A percentile compares a stretch with the other conserved stretches of the same genome.
Evolutionary conservation across 805 yeast genomes (phyloP).

Genomic region (Isabelozyma heimii): DNA sequence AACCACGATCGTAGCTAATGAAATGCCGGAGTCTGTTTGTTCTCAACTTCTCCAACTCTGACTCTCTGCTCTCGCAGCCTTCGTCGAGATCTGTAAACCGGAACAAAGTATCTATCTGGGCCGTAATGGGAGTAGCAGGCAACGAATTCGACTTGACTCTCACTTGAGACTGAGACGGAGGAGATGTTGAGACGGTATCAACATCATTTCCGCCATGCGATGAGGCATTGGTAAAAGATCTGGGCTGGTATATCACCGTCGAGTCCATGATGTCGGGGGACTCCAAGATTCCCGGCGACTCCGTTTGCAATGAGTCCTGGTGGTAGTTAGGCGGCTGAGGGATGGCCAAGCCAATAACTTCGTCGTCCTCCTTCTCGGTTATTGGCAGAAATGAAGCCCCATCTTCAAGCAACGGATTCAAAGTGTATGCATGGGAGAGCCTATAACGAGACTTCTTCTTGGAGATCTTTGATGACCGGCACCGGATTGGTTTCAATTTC

Average conservation of each 20-base stretch:
- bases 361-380: not conserved
- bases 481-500: constrained; percentile 38
- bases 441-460: constrained; percentile 43
- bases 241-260: not conserved
- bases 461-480: constrained; percentile 27
- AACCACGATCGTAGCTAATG: constrained; percentile 12
- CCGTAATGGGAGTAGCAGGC: constrained; percentile 10
- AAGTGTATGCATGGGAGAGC: constrained; percentile 33
- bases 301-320: not conserved
- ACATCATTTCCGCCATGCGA: not conserved
- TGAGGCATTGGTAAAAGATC: not conserved
- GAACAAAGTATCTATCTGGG: constrained; percentile 1
- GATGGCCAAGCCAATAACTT: not conserved
- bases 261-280: not conserved
- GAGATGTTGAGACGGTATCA: constrained; percentile 10
- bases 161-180: constrained; percentile 2
- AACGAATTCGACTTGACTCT: constrained; percentile 17
- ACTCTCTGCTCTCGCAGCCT: not conserved
- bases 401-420: constrained; percentile 31
- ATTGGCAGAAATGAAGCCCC: constrained; percentile 4
- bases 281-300: not conserved
- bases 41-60: constrained; percentile 14
- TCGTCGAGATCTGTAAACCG: constrained; percentile 2
- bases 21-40: constrained; percentile 19
- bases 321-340: not conserved